phyloP scores from a whole-genome alignment of 257 asterid genomes.

The Eucommia ulmoides region DNA sequence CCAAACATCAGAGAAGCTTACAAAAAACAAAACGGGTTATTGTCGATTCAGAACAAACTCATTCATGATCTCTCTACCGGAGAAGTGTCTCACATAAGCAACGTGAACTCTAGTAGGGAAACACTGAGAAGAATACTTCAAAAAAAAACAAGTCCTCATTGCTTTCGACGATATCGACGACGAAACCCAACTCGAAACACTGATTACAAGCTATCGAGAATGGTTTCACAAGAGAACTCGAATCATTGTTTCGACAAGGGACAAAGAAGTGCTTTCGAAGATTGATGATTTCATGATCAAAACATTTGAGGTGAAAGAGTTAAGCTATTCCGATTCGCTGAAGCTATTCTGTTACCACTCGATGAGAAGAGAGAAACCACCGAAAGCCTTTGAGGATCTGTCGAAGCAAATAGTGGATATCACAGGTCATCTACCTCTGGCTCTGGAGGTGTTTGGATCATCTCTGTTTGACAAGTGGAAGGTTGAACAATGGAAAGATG shows the following conservation, averaged over 20 bases:
- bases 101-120: too few species aligned
- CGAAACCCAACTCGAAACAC: too few species aligned
- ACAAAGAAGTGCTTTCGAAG: slow-evolving; percentile 8
- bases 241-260: slow-evolving; percentile 17
- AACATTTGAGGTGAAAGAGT: slow-evolving; percentile 8
- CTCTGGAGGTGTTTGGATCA: slow-evolving; percentile 25
- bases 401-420: slow-evolving; percentile 12
- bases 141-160: too few species aligned
- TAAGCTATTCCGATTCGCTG: slow-evolving; percentile 10
- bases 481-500: slow-evolving; percentile 17
- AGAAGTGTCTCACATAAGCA: too few species aligned
- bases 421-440: slow-evolving; percentile 21
- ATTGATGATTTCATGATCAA: slow-evolving; percentile 5
- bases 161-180: too few species aligned
- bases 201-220: too few species aligned
- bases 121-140: too few species aligned
- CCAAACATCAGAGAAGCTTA: too few species aligned
- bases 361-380: slow-evolving; percentile 20
- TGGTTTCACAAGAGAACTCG: too few species aligned
- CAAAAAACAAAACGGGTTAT: too few species aligned
- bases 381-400: slow-evolving; percentile 5
- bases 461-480: slow-evolving; percentile 17
- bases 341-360: slow-evolving; percentile 20
- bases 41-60: too few species aligned
- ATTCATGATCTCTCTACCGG: too few species aligned